Percentiles rank a stretch among this genome's conserved stretches.
phyloP scores from a whole-genome alignment of 768 basidiomycete genomes.

The Suillus americanus region DNA sequence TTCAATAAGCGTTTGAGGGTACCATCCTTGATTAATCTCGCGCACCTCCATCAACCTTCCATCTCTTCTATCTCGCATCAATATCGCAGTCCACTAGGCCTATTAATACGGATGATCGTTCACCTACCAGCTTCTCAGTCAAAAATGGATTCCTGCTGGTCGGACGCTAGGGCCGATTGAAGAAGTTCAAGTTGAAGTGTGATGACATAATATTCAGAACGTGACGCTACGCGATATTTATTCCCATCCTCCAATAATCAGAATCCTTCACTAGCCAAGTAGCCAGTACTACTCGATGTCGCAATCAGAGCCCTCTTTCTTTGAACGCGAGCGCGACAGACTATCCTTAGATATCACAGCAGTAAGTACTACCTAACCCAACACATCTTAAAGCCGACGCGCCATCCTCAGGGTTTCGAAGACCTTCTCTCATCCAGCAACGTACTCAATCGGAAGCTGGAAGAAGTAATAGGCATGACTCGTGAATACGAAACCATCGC shows the following conservation, averaged over 20 bases:
- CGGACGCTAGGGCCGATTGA: neutral
- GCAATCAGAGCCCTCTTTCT: slow-evolving; percentile 54
- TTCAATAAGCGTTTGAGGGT: neutral
- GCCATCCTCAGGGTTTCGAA: slow-evolving; percentile 74
- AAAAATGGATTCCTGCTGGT: neutral
- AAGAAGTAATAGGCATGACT: slow-evolving; percentile 91
- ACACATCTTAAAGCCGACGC: neutral
- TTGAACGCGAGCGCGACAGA: slow-evolving; percentile 77
- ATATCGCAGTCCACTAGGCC: neutral
- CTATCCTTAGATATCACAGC: slow-evolving; percentile 72
- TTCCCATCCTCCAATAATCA: neutral
- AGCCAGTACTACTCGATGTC: slow-evolving; percentile 19
- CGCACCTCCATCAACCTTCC: neutral
- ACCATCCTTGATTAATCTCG: neutral
- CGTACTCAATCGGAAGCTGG: slow-evolving; percentile 83
- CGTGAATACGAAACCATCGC: slow-evolving; percentile 91
- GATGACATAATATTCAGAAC: neutral
- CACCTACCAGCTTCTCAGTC: neutral
- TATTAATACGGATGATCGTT: neutral
- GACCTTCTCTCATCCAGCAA: slow-evolving; percentile 85
- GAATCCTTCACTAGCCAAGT: neutral
- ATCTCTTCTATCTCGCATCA: neutral
- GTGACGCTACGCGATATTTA: neutral
- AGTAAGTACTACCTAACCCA: slow-evolving; percentile 38
- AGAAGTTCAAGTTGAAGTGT: neutral